Conservation (phyloP, 306 rosid species). For the Trifolium fragiferum region DNA sequence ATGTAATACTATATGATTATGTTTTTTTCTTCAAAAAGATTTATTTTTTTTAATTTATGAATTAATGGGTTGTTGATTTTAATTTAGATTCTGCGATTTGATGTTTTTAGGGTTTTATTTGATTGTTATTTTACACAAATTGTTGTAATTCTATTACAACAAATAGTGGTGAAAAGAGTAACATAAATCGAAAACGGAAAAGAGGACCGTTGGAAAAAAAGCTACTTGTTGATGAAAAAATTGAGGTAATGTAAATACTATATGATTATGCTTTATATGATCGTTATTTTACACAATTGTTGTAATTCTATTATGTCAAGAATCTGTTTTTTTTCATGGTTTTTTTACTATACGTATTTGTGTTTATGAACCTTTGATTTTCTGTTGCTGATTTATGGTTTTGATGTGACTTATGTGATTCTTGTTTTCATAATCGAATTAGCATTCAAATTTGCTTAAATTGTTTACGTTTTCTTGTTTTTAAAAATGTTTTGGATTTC, state of each 20-base stretch:
- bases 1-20: not conserved
- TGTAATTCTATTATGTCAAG: not conserved
- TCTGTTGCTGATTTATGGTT: too few species aligned
- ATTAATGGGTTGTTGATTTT: conserved; percentile 25
- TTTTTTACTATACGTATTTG: not conserved
- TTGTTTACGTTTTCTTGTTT: conserved; percentile 17
- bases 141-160: too few species aligned
- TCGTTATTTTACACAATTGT: not conserved
- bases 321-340: not conserved
- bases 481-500: not conserved
- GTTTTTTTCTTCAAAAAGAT: not conserved
- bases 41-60: not conserved
- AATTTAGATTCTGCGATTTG: not conserved
- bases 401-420: too few species aligned
- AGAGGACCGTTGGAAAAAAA: too few species aligned
- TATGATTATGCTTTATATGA: too few species aligned
- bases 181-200: too few species aligned
- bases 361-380: conserved; percentile 9
- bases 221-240: too few species aligned
- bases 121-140: too few species aligned
- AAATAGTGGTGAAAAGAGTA: too few species aligned
- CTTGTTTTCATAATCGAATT: too few species aligned
- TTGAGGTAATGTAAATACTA: too few species aligned
- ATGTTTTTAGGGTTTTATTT: conserved; percentile 8
- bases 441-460: too few species aligned